Conservation (phyloP, 345 rosid genomes). For the Camelina hispida region DNA sequence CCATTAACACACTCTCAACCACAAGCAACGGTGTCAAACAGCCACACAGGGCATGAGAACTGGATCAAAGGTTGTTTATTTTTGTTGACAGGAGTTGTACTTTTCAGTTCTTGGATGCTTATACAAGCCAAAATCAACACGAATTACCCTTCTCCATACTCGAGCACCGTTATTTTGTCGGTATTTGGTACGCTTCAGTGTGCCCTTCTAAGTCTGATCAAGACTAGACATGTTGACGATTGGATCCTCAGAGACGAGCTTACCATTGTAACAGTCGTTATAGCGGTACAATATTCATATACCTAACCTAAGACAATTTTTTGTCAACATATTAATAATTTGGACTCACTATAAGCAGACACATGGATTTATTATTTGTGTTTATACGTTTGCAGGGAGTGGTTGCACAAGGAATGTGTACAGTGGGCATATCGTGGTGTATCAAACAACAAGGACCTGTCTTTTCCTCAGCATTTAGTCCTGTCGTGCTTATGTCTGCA, state of each 20-base stretch:
- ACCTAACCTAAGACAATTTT: background rate
- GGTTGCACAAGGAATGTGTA: slow-evolving; percentile 51
- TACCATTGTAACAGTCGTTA: slow-evolving; percentile 48
- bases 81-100: slow-evolving; percentile 40
- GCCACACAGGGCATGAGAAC: slow-evolving; percentile 40
- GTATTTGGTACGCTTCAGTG: slow-evolving; percentile 62
- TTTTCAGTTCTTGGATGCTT: slow-evolving; percentile 63
- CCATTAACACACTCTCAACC: slow-evolving; percentile 35
- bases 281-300: slow-evolving; percentile 47
- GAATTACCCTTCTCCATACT: slow-evolving; percentile 61
- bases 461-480: slow-evolving; percentile 50
- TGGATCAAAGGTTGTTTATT: slow-evolving; percentile 58
- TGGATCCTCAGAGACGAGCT: slow-evolving; percentile 58
- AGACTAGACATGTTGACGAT: slow-evolving; percentile 41
- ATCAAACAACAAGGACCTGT: slow-evolving; percentile 55
- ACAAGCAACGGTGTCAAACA: slow-evolving; percentile 11
- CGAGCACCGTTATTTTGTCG: slow-evolving; percentile 64
- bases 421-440: slow-evolving; percentile 54
- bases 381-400: slow-evolving; percentile 32
- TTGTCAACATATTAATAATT: background rate
- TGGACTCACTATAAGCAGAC: background rate
- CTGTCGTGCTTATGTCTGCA: slow-evolving; percentile 44
- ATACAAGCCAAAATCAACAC: slow-evolving; percentile 57
- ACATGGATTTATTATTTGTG: slow-evolving; percentile 6
- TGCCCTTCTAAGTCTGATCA: slow-evolving; percentile 50